These are phyloP conservation scores for Yarrowia sp. DNA, from an alignment of 805 yeast genomes.

Conservation along the genomic window DNA sequence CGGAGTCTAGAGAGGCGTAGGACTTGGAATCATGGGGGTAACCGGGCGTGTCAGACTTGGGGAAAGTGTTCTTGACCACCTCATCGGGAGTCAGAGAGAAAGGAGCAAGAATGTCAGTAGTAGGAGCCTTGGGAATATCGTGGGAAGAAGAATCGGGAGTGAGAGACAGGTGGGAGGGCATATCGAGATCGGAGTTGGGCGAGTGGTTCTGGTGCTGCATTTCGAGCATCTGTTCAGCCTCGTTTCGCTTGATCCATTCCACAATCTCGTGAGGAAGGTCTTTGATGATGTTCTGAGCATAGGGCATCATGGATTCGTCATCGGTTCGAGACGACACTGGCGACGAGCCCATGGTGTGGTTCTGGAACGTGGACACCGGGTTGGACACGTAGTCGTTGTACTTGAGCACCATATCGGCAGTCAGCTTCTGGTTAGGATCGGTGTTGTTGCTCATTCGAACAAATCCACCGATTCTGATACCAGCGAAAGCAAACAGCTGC, in stretches of 20 bases:
- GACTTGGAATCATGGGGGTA: conserved; percentile 16
- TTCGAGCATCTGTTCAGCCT: conserved; percentile 6
- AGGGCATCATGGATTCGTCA: conserved; percentile 24
- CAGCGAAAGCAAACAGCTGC: conserved; percentile 40
- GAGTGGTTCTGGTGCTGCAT: conserved; percentile 32
- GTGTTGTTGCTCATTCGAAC: conserved; percentile 24
- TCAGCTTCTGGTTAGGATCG: conserved; percentile 26
- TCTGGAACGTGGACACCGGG: conserved; percentile 17
- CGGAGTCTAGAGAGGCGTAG: conserved; percentile 15
- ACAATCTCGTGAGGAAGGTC: conserved; percentile 31
- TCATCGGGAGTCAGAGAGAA: conserved; percentile 29
- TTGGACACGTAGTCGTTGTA: conserved; percentile 33
- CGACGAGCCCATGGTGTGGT: conserved; percentile 13
- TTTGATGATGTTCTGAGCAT: conserved; percentile 27
- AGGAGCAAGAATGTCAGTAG: conserved; percentile 19
- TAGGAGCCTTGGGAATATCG: not conserved
- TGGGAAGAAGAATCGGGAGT: conserved; percentile 16
- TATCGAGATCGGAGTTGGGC: conserved; percentile 26
- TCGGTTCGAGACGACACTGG: conserved; percentile 10
- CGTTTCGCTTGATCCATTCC: conserved; percentile 33
- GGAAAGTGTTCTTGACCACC: conserved; percentile 20
- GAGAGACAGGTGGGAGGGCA: conserved; percentile 7
- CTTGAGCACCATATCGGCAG: conserved; percentile 32
- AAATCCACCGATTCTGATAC: conserved; percentile 39
- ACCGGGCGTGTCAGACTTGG: conserved; percentile 26